Conservation (phyloP, 202 grass and related monocot species). For the Schoenoplectus triqueter region DNA sequence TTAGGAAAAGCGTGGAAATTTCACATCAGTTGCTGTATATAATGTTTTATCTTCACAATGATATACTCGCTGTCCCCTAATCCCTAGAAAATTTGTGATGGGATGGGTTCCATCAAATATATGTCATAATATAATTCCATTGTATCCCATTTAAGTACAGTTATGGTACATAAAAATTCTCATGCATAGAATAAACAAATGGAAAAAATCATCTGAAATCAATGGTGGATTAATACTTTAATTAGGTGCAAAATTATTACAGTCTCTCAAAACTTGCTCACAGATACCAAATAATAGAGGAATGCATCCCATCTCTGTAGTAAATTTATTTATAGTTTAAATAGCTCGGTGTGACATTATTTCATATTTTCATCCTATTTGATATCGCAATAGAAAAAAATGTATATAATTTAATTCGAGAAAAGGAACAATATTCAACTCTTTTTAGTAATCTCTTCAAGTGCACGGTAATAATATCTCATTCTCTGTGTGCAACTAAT, state of each 20-base stretch:
- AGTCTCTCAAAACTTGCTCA: background rate
- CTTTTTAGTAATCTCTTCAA: slow-evolving; percentile 88
- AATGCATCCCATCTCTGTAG: background rate
- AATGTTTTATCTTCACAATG: no score
- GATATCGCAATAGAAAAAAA: background rate
- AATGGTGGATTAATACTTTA: background rate
- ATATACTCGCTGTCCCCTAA: no score
- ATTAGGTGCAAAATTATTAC: slow-evolving; percentile 1
- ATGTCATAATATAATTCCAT: background rate
- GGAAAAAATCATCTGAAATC: background rate
- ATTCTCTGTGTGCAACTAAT: slow-evolving; percentile 73
- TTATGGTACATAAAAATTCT: background rate
- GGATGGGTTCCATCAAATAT: background rate
- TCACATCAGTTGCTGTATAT: no score
- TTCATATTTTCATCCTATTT: background rate
- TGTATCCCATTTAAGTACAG: background rate
- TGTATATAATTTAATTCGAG: slow-evolving; percentile 4
- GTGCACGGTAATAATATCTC: slow-evolving; percentile 85
- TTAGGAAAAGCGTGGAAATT: no score
- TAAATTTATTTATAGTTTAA: slow-evolving; percentile 13
- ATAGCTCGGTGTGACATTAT: slow-evolving; percentile 1
- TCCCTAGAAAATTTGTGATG: no score
- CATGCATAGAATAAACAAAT: background rate
- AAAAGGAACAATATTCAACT: slow-evolving; percentile 44
- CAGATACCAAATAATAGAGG: background rate